phyloP scores from a whole-genome alignment of 2,329 filamentous ascomycete species.

The Colletotrichum sp. region DNA sequence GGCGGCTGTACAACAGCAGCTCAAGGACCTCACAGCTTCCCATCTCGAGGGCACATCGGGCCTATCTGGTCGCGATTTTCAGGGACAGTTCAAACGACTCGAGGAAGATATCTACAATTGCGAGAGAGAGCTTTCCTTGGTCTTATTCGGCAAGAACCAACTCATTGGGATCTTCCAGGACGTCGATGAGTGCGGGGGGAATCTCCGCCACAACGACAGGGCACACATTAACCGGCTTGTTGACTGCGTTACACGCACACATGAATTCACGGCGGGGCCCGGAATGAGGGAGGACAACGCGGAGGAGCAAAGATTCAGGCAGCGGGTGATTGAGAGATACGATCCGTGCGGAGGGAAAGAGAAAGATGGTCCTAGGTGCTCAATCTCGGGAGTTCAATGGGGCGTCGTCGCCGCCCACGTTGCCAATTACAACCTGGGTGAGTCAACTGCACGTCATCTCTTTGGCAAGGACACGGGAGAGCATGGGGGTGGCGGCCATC shows the following conservation, averaged over 20 bases:
- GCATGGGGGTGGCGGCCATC: not conserved
- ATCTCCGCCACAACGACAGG: not conserved
- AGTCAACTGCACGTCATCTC: not conserved
- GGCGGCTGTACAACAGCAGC: not conserved
- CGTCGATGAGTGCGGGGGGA: not conserved
- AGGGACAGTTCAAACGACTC: not conserved
- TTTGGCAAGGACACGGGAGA: not conserved
- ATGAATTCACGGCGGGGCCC: not conserved
- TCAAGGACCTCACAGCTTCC: not conserved
- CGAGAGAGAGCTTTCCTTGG: not conserved
- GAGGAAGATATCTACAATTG: not conserved
- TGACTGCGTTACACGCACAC: not conserved
- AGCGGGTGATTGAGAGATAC: not conserved
- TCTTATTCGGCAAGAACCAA: not conserved
- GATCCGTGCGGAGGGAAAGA: not conserved
- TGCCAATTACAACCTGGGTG: not conserved
- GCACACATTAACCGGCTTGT: not conserved
- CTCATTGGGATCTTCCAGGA: not conserved
- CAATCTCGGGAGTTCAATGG: not conserved
- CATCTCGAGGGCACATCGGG: not conserved
- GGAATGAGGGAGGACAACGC: not conserved
- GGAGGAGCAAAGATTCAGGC: not conserved
- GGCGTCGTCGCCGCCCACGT: not conserved
- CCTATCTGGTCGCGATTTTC: not conserved
- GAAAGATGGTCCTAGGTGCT: not conserved